Evolutionary conservation across 192 early-diverging fungal genomes (phyloP).

Genomic region (Backusella australiensis): DNA sequence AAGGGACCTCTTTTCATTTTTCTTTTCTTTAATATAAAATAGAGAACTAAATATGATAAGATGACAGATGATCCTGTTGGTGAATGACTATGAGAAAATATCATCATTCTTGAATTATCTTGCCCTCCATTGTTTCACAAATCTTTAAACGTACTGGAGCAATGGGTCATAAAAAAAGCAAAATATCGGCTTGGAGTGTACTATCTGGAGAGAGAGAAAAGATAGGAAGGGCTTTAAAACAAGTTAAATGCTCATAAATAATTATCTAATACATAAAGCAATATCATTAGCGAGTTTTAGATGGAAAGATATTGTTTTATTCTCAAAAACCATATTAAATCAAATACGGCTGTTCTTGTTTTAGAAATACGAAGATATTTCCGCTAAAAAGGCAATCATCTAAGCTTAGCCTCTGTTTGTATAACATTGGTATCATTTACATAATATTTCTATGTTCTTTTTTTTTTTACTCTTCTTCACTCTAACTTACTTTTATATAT

Average conservation of each 20-base stretch:
- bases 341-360: not conserved
- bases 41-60: not conserved
- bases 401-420: not conserved
- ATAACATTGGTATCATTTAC: not conserved
- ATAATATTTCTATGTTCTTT: not conserved
- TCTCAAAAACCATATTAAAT: not conserved
- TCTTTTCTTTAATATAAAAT: not conserved
- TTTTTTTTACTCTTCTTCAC: not conserved
- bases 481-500: not conserved
- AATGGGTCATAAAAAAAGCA: not conserved
- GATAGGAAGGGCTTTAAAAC: not conserved
- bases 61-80: not conserved
- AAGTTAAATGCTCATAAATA: not conserved
- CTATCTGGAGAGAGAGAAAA: not conserved
- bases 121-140: not conserved
- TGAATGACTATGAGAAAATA: not conserved
- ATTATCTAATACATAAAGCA: not conserved
- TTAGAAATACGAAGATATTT: not conserved
- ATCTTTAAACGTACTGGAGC: not conserved
- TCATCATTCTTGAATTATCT: not conserved
- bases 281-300: not conserved
- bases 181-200: not conserved
- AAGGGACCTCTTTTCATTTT: not conserved
- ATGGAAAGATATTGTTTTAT: not conserved
- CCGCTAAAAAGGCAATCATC: not conserved